These are phyloP conservation scores for Lachancea mirantina DNA, from an alignment of 805 yeast species.

Conservation along the genomic window DNA sequence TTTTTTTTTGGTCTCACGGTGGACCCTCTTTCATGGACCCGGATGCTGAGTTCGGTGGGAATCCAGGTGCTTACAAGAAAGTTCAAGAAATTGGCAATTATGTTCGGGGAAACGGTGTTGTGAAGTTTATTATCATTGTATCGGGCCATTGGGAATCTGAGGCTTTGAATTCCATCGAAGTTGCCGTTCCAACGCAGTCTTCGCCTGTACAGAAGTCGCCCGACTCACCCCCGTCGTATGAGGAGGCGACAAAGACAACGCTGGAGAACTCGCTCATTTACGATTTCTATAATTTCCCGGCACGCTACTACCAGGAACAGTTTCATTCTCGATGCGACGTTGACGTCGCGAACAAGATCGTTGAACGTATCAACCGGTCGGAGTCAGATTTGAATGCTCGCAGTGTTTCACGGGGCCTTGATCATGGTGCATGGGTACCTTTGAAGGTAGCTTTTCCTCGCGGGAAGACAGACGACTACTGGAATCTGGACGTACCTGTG, in stretches of 20 bases:
- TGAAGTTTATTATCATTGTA: slow-evolving; percentile 57
- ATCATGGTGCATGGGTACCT: slow-evolving; percentile 83
- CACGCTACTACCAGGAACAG: slow-evolving; percentile 51
- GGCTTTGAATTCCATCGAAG: slow-evolving; percentile 37
- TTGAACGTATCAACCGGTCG: slow-evolving; percentile 6
- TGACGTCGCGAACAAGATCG: slow-evolving; percentile 32
- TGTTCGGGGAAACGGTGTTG: slow-evolving; percentile 45
- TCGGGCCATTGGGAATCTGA: slow-evolving; percentile 75
- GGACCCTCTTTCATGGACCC: slow-evolving; percentile 72
- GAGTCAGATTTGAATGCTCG: slow-evolving; percentile 30
- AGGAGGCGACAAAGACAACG: not conserved
- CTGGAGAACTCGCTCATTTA: slow-evolving; percentile 53
- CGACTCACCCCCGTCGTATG: not conserved
- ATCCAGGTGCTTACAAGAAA: slow-evolving; percentile 51
- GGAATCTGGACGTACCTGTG: slow-evolving; percentile 33
- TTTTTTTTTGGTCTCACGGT: slow-evolving; percentile 72
- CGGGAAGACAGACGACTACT: slow-evolving; percentile 18
- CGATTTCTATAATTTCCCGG: slow-evolving; percentile 71
- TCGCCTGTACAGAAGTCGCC: slow-evolving; percentile 1
- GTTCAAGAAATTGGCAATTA: slow-evolving; percentile 44
- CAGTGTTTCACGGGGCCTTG: slow-evolving; percentile 53
- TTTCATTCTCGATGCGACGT: slow-evolving; percentile 47
- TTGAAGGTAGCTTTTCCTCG: slow-evolving; percentile 59
- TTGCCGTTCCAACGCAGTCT: slow-evolving; percentile 36
- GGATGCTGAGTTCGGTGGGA: slow-evolving; percentile 42